Evolutionary conservation across 192 early-diverging fungal species (phyloP).

Genomic region (Polychytrium aggregatum): DNA sequence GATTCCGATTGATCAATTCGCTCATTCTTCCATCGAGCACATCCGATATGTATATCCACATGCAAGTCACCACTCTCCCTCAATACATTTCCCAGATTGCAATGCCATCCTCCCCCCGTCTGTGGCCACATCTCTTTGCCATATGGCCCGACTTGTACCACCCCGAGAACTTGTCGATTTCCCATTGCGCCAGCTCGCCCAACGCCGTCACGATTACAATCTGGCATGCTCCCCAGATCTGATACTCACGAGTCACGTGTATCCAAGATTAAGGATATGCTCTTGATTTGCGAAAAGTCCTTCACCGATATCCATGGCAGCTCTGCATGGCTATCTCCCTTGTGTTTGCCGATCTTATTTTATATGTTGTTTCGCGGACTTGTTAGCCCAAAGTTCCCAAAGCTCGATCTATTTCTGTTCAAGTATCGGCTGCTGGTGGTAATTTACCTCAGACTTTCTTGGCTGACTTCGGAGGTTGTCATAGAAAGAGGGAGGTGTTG

Average conservation of each 20-base stretch:
- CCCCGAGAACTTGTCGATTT: too few relatives aligned
- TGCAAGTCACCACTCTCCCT: too few relatives aligned
- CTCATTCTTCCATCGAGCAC: too few relatives aligned
- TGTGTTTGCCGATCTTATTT: neutral
- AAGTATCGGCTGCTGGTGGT: neutral
- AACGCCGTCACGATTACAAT: too few relatives aligned
- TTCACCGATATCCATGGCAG: neutral
- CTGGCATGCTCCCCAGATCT: too few relatives aligned
- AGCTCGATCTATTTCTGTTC: neutral
- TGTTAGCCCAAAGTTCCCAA: neutral
- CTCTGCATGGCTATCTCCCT: neutral
- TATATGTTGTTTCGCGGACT: neutral
- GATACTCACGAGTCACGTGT: neutral
- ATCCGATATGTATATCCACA: too few relatives aligned
- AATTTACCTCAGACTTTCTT: neutral
- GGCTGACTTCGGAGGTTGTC: neutral
- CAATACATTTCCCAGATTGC: too few relatives aligned
- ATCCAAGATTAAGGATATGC: neutral
- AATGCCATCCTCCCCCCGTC: too few relatives aligned
- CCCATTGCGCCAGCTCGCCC: too few relatives aligned
- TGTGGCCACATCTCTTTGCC: too few relatives aligned
- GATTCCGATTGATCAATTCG: too few relatives aligned
- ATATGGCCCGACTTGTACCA: too few relatives aligned
- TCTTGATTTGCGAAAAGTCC: conserved; percentile 1
- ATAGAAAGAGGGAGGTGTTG: conserved; percentile 56